phyloP scores from a whole-genome alignment of 73 alveolate genomes.

The Paramecium sonneborni region DNA sequence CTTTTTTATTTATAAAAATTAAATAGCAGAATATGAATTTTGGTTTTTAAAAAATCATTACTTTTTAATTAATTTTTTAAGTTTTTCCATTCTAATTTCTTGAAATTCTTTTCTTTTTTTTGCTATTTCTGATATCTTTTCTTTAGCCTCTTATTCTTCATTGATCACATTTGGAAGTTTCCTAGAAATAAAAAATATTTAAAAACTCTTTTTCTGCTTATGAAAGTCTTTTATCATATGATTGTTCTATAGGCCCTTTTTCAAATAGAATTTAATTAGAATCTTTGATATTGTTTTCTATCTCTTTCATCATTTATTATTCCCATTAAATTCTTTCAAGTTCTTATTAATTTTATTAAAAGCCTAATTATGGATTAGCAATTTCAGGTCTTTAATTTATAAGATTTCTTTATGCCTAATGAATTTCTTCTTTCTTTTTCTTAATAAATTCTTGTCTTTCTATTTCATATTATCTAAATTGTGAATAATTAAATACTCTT shows the following conservation, averaged over 20 bases:
- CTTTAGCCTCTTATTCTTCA: slow-evolving; percentile 39
- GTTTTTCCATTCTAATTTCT: slow-evolving; percentile 38
- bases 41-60: neutral
- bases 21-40: too few species aligned
- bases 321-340: slow-evolving; percentile 50
- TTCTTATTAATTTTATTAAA: slow-evolving; percentile 22
- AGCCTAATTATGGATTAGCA: neutral
- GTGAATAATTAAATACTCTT: neutral
- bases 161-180: slow-evolving; percentile 26
- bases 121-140: neutral
- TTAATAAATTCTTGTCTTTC: neutral
- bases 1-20: too few species aligned
- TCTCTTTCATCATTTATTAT: slow-evolving; percentile 29
- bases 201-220: slow-evolving; percentile 33
- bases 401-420: neutral
- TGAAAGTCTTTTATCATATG: slow-evolving; percentile 24
- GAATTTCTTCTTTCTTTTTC: neutral
- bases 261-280: neutral
- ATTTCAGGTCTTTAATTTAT: slow-evolving; percentile 25
- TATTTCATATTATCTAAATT: neutral
- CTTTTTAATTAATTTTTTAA: slow-evolving; percentile 3
- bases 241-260: neutral
- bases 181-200: neutral
- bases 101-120: slow-evolving; percentile 4
- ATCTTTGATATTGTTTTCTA: slow-evolving; percentile 17